Conservation (phyloP, 2,329 filamentous ascomycete species). For the Lecanosticta acicola region DNA sequence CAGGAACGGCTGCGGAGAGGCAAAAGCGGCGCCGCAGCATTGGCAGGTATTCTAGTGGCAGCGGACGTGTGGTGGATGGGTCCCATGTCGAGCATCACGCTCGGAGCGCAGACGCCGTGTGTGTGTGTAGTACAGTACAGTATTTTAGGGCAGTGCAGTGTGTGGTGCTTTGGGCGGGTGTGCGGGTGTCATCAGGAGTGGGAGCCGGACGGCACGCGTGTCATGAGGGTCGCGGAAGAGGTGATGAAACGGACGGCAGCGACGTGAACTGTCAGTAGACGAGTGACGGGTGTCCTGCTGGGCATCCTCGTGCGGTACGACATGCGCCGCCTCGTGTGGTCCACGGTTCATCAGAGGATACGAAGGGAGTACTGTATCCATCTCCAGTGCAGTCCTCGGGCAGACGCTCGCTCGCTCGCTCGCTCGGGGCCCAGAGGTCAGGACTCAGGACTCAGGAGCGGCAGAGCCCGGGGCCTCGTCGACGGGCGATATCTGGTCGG, state of each 20-base stretch:
- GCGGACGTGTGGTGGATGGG: not conserved
- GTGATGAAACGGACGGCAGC: not conserved
- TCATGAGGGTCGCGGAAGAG: not conserved
- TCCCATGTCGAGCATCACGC: not conserved
- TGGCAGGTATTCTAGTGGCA: too few species aligned
- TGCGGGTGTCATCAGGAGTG: too few species aligned
- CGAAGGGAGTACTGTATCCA: too few species aligned
- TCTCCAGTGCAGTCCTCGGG: too few species aligned
- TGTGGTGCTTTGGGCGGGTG: slow-evolving; percentile 1
- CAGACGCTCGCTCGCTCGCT: not conserved
- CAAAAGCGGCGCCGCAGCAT: slow-evolving; percentile 5
- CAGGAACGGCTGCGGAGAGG: slow-evolving; percentile 17
- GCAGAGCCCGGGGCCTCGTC: not conserved
- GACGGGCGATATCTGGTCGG: not conserved
- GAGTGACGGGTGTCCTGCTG: too few species aligned
- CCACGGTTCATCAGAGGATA: too few species aligned
- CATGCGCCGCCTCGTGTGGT: too few species aligned
- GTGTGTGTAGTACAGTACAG: not conserved
- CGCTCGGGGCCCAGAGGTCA: not conserved
- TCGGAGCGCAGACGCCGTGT: not conserved
- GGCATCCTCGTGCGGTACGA: too few species aligned
- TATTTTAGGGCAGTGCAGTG: not conserved
- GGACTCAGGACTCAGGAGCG: not conserved
- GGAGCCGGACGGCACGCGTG: not conserved
- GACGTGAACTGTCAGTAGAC: not conserved